Evolutionary conservation across 805 yeast genomes (phyloP).

Genomic region (Wickerhamomyces bovis): DNA sequence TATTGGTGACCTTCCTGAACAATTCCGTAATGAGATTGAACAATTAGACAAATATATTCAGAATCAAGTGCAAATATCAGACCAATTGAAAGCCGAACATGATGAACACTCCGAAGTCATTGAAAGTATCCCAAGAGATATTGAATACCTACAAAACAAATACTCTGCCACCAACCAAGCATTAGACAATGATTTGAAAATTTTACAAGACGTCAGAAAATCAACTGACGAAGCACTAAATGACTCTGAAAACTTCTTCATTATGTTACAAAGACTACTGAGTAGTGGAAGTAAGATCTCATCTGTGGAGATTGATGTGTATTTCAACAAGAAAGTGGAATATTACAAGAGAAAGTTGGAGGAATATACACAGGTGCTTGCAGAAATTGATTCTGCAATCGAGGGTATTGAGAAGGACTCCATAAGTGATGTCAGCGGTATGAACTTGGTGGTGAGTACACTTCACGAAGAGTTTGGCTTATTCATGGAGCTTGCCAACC

Average conservation of each 20-base stretch:
- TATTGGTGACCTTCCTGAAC: slow-evolving; percentile 69
- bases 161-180: slow-evolving; percentile 64
- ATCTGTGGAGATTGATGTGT: slow-evolving; percentile 50
- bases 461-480: slow-evolving; percentile 61
- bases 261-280: slow-evolving; percentile 43
- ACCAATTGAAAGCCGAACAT: slow-evolving; percentile 55
- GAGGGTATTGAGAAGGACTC: slow-evolving; percentile 53
- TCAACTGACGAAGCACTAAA: slow-evolving; percentile 31
- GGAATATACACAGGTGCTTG: slow-evolving; percentile 39
- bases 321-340: slow-evolving; percentile 39
- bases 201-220: slow-evolving; percentile 39
- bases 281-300: slow-evolving; percentile 53
- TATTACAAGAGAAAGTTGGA: slow-evolving; percentile 37
- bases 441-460: slow-evolving; percentile 51
- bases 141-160: slow-evolving; percentile 54
- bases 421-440: slow-evolving; percentile 33
- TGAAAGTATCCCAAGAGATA: slow-evolving; percentile 68
- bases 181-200: slow-evolving; percentile 40
- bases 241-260: slow-evolving; percentile 49
- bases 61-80: slow-evolving; percentile 67
- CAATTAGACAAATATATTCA: slow-evolving; percentile 68
- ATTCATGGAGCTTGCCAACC: slow-evolving; percentile 71
- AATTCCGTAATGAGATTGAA: slow-evolving; percentile 60
- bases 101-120: slow-evolving; percentile 59
- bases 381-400: slow-evolving; percentile 56